Percentiles rank a stretch among this genome's conserved stretches.
phyloP scores from a whole-genome alignment of 2,329 filamentous ascomycete genomes.

The Alternaria consortialis region DNA sequence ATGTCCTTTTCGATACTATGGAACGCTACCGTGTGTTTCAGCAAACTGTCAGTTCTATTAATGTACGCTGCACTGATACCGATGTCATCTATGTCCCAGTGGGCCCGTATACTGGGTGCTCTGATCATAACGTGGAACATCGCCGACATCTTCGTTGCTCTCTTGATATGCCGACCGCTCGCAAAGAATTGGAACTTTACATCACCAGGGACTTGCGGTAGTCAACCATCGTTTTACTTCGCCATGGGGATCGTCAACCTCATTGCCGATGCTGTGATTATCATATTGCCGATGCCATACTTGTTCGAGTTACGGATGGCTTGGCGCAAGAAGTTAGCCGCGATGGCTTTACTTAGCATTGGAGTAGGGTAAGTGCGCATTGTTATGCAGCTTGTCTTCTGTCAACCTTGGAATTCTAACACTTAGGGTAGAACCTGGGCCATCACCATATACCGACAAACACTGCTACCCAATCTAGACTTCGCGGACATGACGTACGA shows the following conservation, averaged over 20 bases:
- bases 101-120: slow-evolving; percentile 11
- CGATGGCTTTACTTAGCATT: slow-evolving; percentile 28
- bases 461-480: slow-evolving; percentile 16
- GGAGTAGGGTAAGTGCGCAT: slow-evolving; percentile 25
- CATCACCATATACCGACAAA: slow-evolving; percentile 37
- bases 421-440: slow-evolving; percentile 28
- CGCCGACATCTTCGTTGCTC: slow-evolving; percentile 21
- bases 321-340: slow-evolving; percentile 23
- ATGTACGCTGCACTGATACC: slow-evolving; percentile 32
- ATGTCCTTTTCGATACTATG: slow-evolving; percentile 32
- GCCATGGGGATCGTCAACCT: slow-evolving; percentile 26
- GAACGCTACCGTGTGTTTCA: slow-evolving; percentile 32
- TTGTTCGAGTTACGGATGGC: slow-evolving; percentile 24
- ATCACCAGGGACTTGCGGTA: slow-evolving; percentile 27
- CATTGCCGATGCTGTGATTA: slow-evolving; percentile 27
- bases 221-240: slow-evolving; percentile 27
- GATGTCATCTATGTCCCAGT: slow-evolving; percentile 18
- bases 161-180: slow-evolving; percentile 30
- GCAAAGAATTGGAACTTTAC: slow-evolving; percentile 29
- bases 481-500: slow-evolving; percentile 32
- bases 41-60: slow-evolving; percentile 29
- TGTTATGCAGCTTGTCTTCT: not conserved
- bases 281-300: slow-evolving; percentile 32
- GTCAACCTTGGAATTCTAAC: not conserved
- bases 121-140: slow-evolving; percentile 25